phyloP scores from a whole-genome alignment of 805 yeast genomes.

The Vanderwaltozyma polyspora region DNA sequence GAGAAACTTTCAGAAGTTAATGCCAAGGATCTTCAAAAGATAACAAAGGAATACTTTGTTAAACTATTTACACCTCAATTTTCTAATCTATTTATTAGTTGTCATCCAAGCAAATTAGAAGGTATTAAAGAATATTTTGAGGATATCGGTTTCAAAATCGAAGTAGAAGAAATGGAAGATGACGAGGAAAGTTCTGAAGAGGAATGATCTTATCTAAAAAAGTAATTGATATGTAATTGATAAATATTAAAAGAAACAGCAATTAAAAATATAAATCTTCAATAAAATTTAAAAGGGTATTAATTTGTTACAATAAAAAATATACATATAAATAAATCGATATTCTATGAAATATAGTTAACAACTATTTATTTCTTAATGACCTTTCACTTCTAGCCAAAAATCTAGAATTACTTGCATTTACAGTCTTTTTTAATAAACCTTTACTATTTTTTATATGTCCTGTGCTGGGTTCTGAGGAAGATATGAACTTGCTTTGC shows the following conservation, averaged over 20 bases:
- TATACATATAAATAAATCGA: no score
- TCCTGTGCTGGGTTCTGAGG: constrained; percentile 3
- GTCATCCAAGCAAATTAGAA: constrained; percentile 56
- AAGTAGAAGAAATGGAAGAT: constrained; percentile 40
- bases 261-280: no score
- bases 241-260: no score
- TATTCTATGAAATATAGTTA: no score
- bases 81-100: constrained; percentile 56
- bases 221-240: no score
- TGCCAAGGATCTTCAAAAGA: constrained; percentile 27
- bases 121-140: constrained; percentile 37
- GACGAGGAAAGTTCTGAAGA: constrained; percentile 27
- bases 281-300: no score
- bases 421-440: constrained; percentile 10
- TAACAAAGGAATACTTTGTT: constrained; percentile 46
- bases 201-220: constrained; percentile 5
- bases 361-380: constrained; percentile 5
- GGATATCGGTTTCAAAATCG: constrained; percentile 48
- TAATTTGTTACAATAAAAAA: no score
- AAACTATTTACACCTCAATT: constrained; percentile 48
- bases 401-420: constrained; percentile 43
- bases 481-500: neutral
- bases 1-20: constrained; percentile 41
- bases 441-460: neutral
- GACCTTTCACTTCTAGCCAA: constrained; percentile 38